Evolutionary conservation across 495 filamentous ascomycete species (phyloP), one percentile per base, ranked within the genome.

Genomic region (Achaetomiella virescens): DNA sequence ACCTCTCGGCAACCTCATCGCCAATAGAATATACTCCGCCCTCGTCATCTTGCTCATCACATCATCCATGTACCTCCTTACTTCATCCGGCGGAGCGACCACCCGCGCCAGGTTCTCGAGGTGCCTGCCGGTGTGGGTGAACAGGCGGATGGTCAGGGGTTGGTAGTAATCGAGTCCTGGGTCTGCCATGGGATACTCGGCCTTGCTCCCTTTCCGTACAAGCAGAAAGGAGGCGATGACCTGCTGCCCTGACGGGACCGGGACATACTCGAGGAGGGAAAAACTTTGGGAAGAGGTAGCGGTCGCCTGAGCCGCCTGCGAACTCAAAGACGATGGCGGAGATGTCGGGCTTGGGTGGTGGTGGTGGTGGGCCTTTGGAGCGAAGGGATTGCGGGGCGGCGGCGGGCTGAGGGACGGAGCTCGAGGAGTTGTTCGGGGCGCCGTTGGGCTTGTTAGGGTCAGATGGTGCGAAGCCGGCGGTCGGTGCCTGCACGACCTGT

Each of bases 231-330:
- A 86, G 27, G 81, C 82, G 52, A 81, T 74, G 18, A 83, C 75
- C 56, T 81, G 73, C 53, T 73, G 68, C 35, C 68, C 71, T 3
- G 52, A 54, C 42, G 55, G 58, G 20, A 54, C 61, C 12, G 71
- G 76, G 21, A 76, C 66, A 48, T 78, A 88, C 65, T 98, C 91
- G 8, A 97, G 71, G 42, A 97, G 9, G 87, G 53, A 85, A 85
- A 63, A 89, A 80, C 66, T 88, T 90, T 0, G 93, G 93, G 64
- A 98, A 93, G 18, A 91, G 68, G 65, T 90, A 97, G 18, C 91
- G 84, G 65, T 97, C 93, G 10, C 90, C 90, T 9, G 82, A 86
- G 29, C 85, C 82, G 47, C 85, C 84, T 2, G 82, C 78, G 61
- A 96, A 95, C 65, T 96, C 92, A 51, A 98, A 88, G 10, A 91